Evolutionary conservation across 306 rosid genomes (phyloP), one percentile per base, ranked within the genome.

Genomic region (Dalbergia cochinchinensis): DNA sequence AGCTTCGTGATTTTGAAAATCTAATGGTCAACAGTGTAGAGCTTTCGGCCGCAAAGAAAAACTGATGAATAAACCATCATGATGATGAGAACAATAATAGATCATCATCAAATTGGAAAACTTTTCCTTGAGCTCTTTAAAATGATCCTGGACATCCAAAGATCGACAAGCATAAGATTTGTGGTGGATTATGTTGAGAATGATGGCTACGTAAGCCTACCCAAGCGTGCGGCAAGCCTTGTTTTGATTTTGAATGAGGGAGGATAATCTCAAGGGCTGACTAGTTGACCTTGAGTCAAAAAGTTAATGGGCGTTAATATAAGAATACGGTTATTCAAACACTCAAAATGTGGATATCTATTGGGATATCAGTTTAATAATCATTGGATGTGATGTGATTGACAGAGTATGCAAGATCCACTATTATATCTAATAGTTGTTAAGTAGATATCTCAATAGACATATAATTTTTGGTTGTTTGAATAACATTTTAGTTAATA

Each of bases 131-230:
- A 18, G 58, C 22, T 64, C 51, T 42, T 73, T 37, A 34, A 34
- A 63, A 55, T 66, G 20, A 57, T 31, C n/a, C 20, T 73, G 57
- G 78, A 73, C 58, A 72, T 71, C 34, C 73, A 79, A 33, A 67
- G 61, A 8, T 44, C 51, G 53, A 5, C 54, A 74, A 50, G 19
- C 53, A 76, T 68, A 26, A 47, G 65, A 62, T 15, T 26, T 26
- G 4, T 79, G 77, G 79, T 67, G 84, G 74, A 85, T 74, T 45
- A 64, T 16, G 60, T 65, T 13, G 83, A 78, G 53, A 78, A 63
- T 80, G 92, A 91, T 85, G 75, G 88, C 62, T 53, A 89, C 72
- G 81, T 80, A 72, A 80, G 88, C 93, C 96, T 78, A 89, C 88
- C 90, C 80, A 80, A 72, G 85, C 86, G 89, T 89, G 89, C 85